A percentile compares a stretch with the other conserved stretches of the same genome.
phyloP scores from a whole-genome alignment of 192 early-diverging fungal species.

The Coemansia sp. region DNA sequence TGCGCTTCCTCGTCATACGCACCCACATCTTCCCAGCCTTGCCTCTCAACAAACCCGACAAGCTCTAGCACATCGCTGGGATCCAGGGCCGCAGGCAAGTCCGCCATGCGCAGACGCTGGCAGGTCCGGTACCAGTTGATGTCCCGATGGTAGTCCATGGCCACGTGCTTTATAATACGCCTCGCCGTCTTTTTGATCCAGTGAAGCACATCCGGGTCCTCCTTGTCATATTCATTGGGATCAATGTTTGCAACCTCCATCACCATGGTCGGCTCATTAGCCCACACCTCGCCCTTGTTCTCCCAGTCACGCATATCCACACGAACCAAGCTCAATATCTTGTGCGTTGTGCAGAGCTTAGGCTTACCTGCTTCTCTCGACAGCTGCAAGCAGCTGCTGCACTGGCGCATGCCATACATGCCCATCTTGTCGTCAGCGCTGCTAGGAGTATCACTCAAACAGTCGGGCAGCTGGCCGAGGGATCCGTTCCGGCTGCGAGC shows the following conservation, averaged over 20 bases:
- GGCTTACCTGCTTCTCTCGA: constrained; percentile 8
- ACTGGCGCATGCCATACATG: constrained; percentile 22
- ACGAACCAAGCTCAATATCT: constrained; percentile 28
- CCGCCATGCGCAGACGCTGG: constrained; percentile 48
- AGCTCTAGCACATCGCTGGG: constrained; percentile 40
- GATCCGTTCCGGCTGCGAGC: constrained; percentile 49
- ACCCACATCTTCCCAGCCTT: constrained; percentile 40
- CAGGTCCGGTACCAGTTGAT: constrained; percentile 54
- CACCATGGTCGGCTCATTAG: constrained; percentile 46
- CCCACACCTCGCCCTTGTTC: constrained; percentile 55
- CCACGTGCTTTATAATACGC: constrained; percentile 33
- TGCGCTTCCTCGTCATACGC: constrained; percentile 28
- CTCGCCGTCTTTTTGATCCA: constrained; percentile 46
- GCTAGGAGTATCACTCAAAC: neutral
- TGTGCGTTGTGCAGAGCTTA: constrained; percentile 39
- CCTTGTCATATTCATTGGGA: constrained; percentile 53
- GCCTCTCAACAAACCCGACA: constrained; percentile 44
- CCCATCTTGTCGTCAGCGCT: constrained; percentile 5
- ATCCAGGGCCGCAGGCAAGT: constrained; percentile 25
- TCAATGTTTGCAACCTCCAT: constrained; percentile 50
- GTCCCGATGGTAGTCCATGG: constrained; percentile 52
- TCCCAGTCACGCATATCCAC: constrained; percentile 59
- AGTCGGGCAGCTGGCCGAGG: constrained; percentile 21
- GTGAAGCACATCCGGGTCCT: constrained; percentile 45
- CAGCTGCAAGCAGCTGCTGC: constrained; percentile 22